Base-by-base conservation (phyloP, 148 eudicot species). In the Spergularia marina region DNA sequence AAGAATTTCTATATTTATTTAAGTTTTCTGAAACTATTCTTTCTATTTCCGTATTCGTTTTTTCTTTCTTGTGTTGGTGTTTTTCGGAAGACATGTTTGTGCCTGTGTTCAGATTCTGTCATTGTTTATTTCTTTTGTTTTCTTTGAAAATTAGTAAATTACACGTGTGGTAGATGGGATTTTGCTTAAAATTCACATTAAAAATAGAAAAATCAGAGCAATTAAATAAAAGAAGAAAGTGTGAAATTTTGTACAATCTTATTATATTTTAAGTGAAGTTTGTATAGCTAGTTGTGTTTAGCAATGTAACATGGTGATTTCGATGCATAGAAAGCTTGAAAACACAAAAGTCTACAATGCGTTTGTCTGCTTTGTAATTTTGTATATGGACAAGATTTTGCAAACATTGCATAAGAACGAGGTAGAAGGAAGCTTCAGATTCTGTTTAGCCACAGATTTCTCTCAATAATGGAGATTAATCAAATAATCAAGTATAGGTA, bases 351-450 rank as follows among this genome's bases (percentile, higher is more conserved):
- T 39, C 5, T 39, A 60, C 76, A 75, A 80, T 20, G 68, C 62
- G 56, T 61, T 66, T 80, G 85, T 80, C 78, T 49, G 34, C 66
- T 30, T 64, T 68, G 72, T 13, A 44, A 20, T 60, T 30, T 64
- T 68, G 72, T 13, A 44, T 67, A 66, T 67, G 66, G 64, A 67
- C 72, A 76, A 67, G 44, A 63, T 4, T 3, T 8, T 20, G 20
- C 5, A 60, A 34, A n/a, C 54, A 12, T 54, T 67, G 66, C 65
- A 65, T 53, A 10, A 54, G 12, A 57, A 44, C 72, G 12, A 73
- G 57, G 52, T 57, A 57, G 59, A 67, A 78, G 71, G 76, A 82
- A 82, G 79, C 77, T 82, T 82, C 84, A 82, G 79, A 78, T 78
- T 74, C 79, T 60, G 34, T 58, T 30, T 58, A 53, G 41, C 65